Evolutionary conservation across 805 yeast species (phyloP), one percentile per base, ranked within the genome.

Genomic region (Candida piceae): DNA sequence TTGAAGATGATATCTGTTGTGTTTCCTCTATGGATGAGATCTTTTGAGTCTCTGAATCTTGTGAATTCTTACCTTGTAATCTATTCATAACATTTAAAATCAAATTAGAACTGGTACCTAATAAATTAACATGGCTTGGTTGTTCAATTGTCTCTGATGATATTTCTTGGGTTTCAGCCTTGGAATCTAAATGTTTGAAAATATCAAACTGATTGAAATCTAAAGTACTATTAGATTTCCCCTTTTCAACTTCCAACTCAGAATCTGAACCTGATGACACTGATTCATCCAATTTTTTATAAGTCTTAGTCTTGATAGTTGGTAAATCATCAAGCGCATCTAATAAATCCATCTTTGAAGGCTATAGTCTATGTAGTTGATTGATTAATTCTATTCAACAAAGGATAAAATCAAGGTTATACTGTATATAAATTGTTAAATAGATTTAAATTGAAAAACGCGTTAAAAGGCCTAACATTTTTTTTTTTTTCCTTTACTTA

Each of bases 301-400:
- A 35, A 20, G 39, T 39, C 20, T 33, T 39, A n/a, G 35, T 32
- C 18, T 36, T 32, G 24, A 6, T 19, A 11, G 31, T 7, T 19
- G 50, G 42, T 20, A 50, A 21, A 12, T 47, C 53, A 24, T 45
- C 49, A 29, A 50, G 31, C 12, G 38, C 50, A 9, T 43, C 47
- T 20, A 50, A 40, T 19, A 47, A 39, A 32, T 50, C 52, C 55
- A 50, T 50, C 7, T 12, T 18, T 24, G 13, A n/a, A n/a, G n/a
- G n/a, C n/a, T n/a, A n/a, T n/a, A n/a, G n/a, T n/a, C n/a, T n/a
- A n/a, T n/a, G n/a, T n/a, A n/a, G n/a, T n/a, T n/a, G n/a, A n/a
- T n/a, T n/a, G n/a, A n/a, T n/a, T n/a, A n/a, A n/a, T n/a, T n/a
- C n/a, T n/a, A n/a, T n/a, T n/a, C n/a, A n/a, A n/a, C n/a, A n/a